Percentiles rank a stretch among this genome's conserved stretches.
Conservation (phyloP, 345 rosid species). For the Lagerstroemia speciosa region DNA sequence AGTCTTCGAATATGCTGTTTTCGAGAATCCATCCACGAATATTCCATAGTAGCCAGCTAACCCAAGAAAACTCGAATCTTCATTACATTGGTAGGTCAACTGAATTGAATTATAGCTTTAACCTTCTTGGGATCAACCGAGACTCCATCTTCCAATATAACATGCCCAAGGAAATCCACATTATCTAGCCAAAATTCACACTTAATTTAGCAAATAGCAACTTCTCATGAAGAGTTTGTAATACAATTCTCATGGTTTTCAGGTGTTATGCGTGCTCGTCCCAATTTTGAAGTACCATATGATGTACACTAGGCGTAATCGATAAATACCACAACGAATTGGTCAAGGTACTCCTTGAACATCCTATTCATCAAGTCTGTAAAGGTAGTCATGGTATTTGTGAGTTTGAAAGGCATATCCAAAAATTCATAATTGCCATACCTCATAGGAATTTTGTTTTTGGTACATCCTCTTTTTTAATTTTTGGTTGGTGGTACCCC, state of each 20-base stretch:
- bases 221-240: neutral
- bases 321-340: neutral
- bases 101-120: neutral
- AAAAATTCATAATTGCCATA: slow-evolving; percentile 1
- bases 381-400: neutral
- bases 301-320: too few relatives aligned
- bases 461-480: neutral
- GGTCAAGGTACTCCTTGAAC: neutral
- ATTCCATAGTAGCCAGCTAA: neutral
- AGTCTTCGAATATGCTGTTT: neutral
- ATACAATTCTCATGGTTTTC: neutral
- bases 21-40: neutral
- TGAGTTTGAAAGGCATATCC: neutral
- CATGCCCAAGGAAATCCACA: neutral
- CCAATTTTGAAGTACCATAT: neutral
- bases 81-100: neutral
- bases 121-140: neutral
- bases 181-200: neutral
- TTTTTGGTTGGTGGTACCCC: neutral
- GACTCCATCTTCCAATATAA: neutral
- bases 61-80: neutral
- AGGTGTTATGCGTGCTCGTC: neutral
- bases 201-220: neutral
- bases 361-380: neutral
- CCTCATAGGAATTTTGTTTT: neutral